Conservation (phyloP, 805 yeast species). For the Spathaspora girioi region DNA sequence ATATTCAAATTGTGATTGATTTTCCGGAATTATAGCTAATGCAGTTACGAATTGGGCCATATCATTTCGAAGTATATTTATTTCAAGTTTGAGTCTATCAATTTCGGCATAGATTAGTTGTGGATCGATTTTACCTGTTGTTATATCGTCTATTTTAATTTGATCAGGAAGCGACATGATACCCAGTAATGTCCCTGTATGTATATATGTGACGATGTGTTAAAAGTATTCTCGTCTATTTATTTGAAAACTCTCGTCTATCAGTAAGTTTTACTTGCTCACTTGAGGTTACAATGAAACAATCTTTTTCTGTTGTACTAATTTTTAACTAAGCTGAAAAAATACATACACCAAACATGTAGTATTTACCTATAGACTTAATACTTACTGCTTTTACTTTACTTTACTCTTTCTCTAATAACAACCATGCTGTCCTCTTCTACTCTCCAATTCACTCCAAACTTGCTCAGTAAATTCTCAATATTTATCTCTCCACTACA, state of each 20-base stretch:
- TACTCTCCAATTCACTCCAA: conserved; percentile 11
- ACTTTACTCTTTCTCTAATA: conserved; percentile 14
- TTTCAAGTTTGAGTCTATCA: conserved; percentile 39
- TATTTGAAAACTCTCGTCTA: background rate
- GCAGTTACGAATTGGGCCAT: conserved; percentile 36
- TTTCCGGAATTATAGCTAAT: conserved; percentile 28
- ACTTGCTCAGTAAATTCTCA: background rate
- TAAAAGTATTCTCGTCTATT: no score
- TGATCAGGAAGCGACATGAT: conserved; percentile 23
- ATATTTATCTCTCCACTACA: background rate
- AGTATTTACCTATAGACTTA: no score
- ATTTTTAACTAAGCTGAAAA: no score
- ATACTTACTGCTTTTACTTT: no score
- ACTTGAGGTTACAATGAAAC: background rate
- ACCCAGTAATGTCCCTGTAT: background rate
- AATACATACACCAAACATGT: no score
- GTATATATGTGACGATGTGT: no score
- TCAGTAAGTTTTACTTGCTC: background rate
- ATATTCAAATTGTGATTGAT: conserved; percentile 33
- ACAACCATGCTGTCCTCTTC: conserved; percentile 19
- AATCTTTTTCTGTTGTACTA: background rate
- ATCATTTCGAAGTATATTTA: conserved; percentile 38
- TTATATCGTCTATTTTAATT: conserved; percentile 40
- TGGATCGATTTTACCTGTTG: conserved; percentile 40
- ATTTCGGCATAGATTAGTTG: conserved; percentile 41